phyloP scores from a whole-genome alignment of 345 rosid species.

The Mallotus nudiflorus region DNA sequence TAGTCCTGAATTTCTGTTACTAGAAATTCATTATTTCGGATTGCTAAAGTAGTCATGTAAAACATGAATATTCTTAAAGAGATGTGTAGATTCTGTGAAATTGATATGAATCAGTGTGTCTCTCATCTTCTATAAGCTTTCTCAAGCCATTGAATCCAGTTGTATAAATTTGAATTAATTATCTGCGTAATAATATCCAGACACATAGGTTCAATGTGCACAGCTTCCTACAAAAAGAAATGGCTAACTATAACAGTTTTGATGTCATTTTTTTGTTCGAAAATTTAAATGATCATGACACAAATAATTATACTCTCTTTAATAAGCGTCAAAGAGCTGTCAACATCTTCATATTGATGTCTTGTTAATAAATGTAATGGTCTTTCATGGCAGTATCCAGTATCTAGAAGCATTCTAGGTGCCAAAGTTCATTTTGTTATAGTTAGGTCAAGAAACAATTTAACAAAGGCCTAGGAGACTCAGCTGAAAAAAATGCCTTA shows the following conservation, averaged over 20 bases:
- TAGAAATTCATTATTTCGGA: no score
- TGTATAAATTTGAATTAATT: not conserved
- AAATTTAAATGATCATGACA: slow-evolving; percentile 3
- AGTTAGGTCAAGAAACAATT: not conserved
- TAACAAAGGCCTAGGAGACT: not conserved
- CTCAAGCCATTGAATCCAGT: no score
- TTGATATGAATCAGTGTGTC: no score
- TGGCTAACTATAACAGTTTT: not conserved
- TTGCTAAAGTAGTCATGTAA: no score
- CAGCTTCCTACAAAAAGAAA: not conserved
- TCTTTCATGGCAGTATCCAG: not conserved
- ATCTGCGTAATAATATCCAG: not conserved
- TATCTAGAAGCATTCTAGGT: slow-evolving; percentile 2
- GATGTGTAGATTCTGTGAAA: no score
- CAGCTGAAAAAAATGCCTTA: not conserved
- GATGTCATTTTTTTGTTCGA: not conserved
- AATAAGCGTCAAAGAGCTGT: not conserved
- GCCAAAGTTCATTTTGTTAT: not conserved
- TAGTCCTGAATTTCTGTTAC: no score
- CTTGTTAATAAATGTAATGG: slow-evolving; percentile 5
- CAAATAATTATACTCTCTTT: not conserved
- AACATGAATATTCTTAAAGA: no score
- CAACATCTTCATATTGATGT: not conserved
- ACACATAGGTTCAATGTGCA: no score
- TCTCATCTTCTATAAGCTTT: no score